Conservation (phyloP, 2,329 filamentous ascomycete genomes). For the Exophiala aquamarina region DNA sequence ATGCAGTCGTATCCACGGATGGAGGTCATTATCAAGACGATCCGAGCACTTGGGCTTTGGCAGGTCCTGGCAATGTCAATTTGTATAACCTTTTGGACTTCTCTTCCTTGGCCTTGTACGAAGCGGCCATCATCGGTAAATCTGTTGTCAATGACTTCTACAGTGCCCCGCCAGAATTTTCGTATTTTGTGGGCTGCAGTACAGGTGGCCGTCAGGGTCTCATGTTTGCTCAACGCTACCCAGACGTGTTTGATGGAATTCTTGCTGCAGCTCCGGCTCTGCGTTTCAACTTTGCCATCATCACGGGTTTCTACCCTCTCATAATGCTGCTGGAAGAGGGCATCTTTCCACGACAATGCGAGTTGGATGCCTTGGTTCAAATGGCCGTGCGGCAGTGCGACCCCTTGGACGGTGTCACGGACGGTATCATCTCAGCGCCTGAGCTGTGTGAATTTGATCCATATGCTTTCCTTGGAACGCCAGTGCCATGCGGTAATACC, state of each 20-base stretch:
- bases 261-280: conserved; percentile 22
- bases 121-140: conserved; percentile 34
- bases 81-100: conserved; percentile 36
- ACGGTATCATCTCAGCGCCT: conserved; percentile 27
- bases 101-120: conserved; percentile 33
- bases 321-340: conserved; percentile 23
- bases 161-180: conserved; percentile 3
- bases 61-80: conserved; percentile 39
- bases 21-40: conserved; percentile 43
- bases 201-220: conserved; percentile 61
- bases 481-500: no score
- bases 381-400: conserved; percentile 36
- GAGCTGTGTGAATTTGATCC: conserved; percentile 18
- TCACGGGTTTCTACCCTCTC: no score
- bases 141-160: conserved; percentile 15
- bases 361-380: conserved; percentile 35
- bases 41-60: conserved; percentile 41
- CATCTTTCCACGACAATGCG: conserved; percentile 34
- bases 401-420: conserved; percentile 27
- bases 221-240: conserved; percentile 40
- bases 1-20: conserved; percentile 45
- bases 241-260: conserved; percentile 30
- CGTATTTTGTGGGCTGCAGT: conserved; percentile 60
- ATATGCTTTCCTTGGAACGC: conserved; percentile 14
- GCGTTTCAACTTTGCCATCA: conserved; percentile 30